Conservation (phyloP, 306 rosid species). For the Senna siamea region DNA sequence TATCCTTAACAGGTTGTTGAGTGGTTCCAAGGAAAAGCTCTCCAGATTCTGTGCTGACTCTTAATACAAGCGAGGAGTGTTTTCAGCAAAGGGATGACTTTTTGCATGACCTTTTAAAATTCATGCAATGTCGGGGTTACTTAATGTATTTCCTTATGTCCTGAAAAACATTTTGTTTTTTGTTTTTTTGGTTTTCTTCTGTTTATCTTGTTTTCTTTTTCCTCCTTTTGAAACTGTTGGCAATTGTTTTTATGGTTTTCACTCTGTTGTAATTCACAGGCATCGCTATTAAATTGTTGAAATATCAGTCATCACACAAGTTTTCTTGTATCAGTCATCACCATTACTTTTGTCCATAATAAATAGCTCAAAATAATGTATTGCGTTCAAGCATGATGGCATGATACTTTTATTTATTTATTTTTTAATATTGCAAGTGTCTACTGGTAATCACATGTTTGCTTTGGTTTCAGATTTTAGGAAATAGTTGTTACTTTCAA, state of each 20-base stretch:
- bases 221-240: background rate
- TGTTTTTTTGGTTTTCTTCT: background rate
- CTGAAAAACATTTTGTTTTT: conserved; percentile 3
- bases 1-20: conserved; percentile 56
- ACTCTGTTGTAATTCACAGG: background rate
- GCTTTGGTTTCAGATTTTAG: background rate
- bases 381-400: background rate
- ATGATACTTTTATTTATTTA: background rate
- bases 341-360: background rate
- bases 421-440: background rate
- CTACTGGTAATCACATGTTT: background rate
- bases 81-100: conserved; percentile 43
- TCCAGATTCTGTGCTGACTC: conserved; percentile 46
- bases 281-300: conserved; percentile 21
- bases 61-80: conserved; percentile 36
- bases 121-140: conserved; percentile 64
- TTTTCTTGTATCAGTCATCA: background rate
- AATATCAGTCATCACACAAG: background rate
- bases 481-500: background rate
- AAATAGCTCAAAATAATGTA: background rate
- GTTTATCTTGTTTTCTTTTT: background rate
- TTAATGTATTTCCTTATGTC: conserved; percentile 54
- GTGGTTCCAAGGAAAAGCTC: conserved; percentile 42
- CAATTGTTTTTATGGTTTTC: conserved; percentile 8
- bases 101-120: conserved; percentile 48